phyloP scores from a whole-genome alignment of 371 early-diverging fungal species.

The Mortierella sp. region DNA sequence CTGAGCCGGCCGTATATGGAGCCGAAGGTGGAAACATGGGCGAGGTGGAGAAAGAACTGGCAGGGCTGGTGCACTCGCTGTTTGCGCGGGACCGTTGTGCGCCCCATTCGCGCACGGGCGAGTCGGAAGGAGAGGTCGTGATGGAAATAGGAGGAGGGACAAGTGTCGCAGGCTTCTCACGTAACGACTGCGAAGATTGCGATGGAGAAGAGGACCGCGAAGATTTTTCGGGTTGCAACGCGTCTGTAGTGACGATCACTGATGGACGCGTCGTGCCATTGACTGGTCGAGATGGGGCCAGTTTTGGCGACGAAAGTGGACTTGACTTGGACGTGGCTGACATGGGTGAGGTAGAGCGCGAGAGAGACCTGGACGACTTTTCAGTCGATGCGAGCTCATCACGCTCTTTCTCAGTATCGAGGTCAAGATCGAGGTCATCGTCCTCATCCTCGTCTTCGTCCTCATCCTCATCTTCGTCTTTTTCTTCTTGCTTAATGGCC shows the following conservation, averaged over 20 bases:
- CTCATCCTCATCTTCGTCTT: conserved; percentile 9
- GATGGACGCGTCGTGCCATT: background rate
- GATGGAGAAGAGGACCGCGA: background rate
- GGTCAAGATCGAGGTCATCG: conserved; percentile 8
- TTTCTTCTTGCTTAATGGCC: conserved; percentile 15
- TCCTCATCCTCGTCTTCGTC: conserved; percentile 10
- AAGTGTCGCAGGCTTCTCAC: background rate
- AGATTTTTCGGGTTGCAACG: background rate
- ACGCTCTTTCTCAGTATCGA: background rate
- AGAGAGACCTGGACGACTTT: background rate
- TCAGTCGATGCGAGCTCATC: background rate
- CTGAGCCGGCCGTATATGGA: no score
- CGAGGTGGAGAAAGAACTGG: conserved; percentile 17
- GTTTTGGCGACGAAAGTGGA: background rate
- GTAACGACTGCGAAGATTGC: no score
- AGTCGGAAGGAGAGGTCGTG: conserved; percentile 1
- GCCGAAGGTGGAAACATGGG: conserved; percentile 31
- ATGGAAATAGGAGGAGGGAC: conserved; percentile 9
- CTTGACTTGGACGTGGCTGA: background rate
- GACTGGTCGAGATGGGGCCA: background rate
- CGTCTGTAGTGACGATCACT: conserved; percentile 4
- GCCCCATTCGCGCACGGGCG: background rate
- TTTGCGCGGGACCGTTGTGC: background rate
- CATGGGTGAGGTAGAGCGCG: background rate
- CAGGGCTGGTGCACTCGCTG: background rate